These are phyloP conservation scores for Verticillium albo-atrum DNA, from an alignment of 2,329 filamentous ascomycete genomes.

Conservation along the genomic window DNA sequence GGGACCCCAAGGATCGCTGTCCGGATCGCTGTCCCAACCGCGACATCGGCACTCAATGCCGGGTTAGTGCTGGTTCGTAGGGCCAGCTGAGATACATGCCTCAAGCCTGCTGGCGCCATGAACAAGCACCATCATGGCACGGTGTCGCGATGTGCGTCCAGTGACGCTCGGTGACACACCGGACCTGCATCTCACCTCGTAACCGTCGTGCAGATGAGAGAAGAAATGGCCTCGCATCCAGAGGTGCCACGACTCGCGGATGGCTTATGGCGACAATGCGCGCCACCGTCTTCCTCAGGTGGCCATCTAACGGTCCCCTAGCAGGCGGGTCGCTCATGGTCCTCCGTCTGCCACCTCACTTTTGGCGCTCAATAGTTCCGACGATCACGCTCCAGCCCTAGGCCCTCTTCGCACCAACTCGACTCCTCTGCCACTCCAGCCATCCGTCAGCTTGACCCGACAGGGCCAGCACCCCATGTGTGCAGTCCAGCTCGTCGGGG, in stretches of 20 bases:
- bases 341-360: not conserved
- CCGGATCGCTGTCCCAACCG: not conserved
- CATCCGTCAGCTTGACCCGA: not conserved
- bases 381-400: not conserved
- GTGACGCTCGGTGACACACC: not conserved
- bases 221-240: not conserved
- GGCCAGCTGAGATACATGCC: not conserved
- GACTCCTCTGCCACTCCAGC: not conserved
- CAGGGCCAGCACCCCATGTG: no score
- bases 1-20: no score
- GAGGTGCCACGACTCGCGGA: not conserved
- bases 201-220: not conserved
- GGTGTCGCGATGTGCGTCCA: not conserved
- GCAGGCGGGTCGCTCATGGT: not conserved
- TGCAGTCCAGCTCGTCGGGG: not conserved
- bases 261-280: not conserved
- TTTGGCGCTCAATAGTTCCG: not conserved
- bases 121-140: not conserved
- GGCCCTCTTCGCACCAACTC: not conserved
- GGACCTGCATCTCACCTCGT: not conserved
- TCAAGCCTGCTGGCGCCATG: not conserved
- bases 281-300: not conserved
- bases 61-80: not conserved
- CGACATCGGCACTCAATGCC: not conserved
- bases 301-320: not conserved